phyloP scores from a whole-genome alignment of 768 basidiomycete genomes.

The Naganishia vaughanmartiniae region DNA sequence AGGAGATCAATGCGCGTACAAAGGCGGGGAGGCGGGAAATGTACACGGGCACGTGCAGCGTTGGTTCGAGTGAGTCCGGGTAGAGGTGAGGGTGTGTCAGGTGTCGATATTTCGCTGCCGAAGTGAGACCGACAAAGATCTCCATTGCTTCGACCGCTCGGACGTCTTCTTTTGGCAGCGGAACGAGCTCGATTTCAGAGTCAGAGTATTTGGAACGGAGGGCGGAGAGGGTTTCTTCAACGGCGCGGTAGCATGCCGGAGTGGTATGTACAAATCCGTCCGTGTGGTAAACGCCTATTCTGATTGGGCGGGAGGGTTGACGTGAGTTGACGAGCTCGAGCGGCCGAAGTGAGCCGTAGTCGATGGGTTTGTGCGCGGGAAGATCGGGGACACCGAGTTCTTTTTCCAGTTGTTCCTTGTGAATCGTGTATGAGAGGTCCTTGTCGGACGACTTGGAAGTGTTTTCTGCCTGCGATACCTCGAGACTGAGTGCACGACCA shows the following conservation, averaged over 20 bases:
- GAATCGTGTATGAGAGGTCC: conserved; percentile 2
- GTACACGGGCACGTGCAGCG: conserved; percentile 16
- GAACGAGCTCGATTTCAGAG: conserved; percentile 11
- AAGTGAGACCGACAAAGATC: conserved; percentile 27
- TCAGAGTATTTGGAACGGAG: not conserved
- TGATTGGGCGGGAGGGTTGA: not conserved
- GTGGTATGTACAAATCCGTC: conserved; percentile 30
- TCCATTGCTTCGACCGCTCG: conserved; percentile 27
- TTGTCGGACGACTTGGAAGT: not conserved
- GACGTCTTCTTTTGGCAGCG: conserved; percentile 6
- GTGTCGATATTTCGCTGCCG: conserved; percentile 21
- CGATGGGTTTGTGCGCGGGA: conserved; percentile 19
- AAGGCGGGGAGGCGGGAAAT: not conserved
- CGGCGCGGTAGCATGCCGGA: conserved; percentile 24
- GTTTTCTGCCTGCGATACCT: not conserved
- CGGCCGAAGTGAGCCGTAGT: conserved; percentile 18
- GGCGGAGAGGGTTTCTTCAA: conserved; percentile 24
- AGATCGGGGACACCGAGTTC: conserved; percentile 15
- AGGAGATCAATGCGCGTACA: conserved; percentile 1
- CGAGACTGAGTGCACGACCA: conserved; percentile 53
- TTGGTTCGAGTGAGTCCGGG: conserved; percentile 20
- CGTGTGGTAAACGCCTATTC: conserved; percentile 25
- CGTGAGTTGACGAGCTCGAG: conserved; percentile 1
- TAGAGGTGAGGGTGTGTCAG: conserved; percentile 16
- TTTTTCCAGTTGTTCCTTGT: conserved; percentile 2